Conservation (phyloP, 768 basidiomycete species). For the Boletus huronensis region DNA sequence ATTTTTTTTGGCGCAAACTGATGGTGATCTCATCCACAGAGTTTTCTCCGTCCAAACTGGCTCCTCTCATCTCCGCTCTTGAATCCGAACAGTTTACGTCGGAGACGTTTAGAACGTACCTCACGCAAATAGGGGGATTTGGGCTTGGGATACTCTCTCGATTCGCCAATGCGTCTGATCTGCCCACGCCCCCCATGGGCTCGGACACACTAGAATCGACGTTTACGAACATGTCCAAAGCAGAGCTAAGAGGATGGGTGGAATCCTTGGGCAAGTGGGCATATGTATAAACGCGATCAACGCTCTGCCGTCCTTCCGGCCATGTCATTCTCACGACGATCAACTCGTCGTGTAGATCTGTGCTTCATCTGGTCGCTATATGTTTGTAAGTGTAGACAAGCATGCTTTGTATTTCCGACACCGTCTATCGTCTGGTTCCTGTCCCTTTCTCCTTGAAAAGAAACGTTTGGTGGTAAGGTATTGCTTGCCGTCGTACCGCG, state of each 20-base stretch:
- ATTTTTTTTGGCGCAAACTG: neutral
- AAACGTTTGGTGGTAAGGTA: too few relatives aligned
- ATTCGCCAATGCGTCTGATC: constrained; percentile 24
- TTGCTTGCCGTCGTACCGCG: neutral
- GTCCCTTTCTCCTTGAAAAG: neutral
- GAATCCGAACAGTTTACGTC: constrained; percentile 32
- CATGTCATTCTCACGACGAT: neutral
- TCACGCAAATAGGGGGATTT: constrained; percentile 90
- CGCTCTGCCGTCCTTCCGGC: neutral
- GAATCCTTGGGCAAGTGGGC: constrained; percentile 37
- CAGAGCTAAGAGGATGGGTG: constrained; percentile 36
- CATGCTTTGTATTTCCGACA: neutral
- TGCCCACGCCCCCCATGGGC: constrained; percentile 26
- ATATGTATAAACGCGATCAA: constrained; percentile 30
- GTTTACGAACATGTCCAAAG: constrained; percentile 27
- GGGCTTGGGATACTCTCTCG: constrained; percentile 85
- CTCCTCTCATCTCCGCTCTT: constrained; percentile 58
- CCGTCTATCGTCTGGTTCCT: neutral
- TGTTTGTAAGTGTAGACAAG: neutral
- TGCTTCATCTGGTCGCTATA: constrained; percentile 4
- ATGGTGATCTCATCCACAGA: constrained; percentile 41
- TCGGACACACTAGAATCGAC: constrained; percentile 13
- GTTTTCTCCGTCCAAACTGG: constrained; percentile 58
- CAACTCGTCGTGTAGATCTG: neutral
- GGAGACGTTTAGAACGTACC: constrained; percentile 49